A percentile compares a stretch with the other conserved stretches of the same genome.
phyloP scores from a whole-genome alignment of 352 stramenopile species.

The Phytophthora vignae region DNA sequence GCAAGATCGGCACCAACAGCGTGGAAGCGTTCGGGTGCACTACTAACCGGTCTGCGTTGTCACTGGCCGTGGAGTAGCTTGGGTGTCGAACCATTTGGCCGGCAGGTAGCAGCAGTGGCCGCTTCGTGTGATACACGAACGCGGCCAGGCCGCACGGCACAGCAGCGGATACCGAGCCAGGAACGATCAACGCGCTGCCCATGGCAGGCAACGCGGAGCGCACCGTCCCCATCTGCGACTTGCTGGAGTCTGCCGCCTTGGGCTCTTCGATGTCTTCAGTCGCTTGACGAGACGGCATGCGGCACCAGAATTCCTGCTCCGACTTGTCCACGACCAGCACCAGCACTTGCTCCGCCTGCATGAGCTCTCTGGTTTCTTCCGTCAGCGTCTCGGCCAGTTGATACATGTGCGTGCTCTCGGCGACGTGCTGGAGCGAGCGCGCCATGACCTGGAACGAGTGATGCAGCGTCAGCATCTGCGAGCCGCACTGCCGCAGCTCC shows the following conservation, averaged over 20 bases:
- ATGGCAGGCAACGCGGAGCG: constrained; percentile 55
- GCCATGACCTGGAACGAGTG: constrained; percentile 68
- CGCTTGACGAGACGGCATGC: constrained; percentile 38
- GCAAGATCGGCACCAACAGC: constrained; percentile 62
- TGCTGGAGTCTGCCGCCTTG: constrained; percentile 24
- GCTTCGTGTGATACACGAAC: constrained; percentile 72
- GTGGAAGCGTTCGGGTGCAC: constrained; percentile 64
- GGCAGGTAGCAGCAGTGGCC: constrained; percentile 62
- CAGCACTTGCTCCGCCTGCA: constrained; percentile 69
- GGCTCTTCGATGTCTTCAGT: constrained; percentile 7
- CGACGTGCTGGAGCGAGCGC: constrained; percentile 58
- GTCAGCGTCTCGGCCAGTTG: constrained; percentile 63
- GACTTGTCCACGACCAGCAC: constrained; percentile 76
- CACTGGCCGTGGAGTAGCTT: constrained; percentile 57
- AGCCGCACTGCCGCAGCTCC: constrained; percentile 60
- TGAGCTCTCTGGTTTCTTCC: constrained; percentile 51
- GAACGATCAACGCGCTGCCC: not conserved
- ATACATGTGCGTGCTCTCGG: constrained; percentile 66
- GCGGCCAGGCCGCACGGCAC: constrained; percentile 65
- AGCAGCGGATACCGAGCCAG: constrained; percentile 1
- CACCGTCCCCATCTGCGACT: constrained; percentile 43
- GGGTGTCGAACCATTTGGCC: constrained; percentile 56
- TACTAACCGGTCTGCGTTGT: constrained; percentile 74
- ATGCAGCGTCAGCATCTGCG: constrained; percentile 66
- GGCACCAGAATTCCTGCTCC: constrained; percentile 84